Conservation (phyloP, 495 filamentous ascomycete species). For the Penicillium daleae region DNA sequence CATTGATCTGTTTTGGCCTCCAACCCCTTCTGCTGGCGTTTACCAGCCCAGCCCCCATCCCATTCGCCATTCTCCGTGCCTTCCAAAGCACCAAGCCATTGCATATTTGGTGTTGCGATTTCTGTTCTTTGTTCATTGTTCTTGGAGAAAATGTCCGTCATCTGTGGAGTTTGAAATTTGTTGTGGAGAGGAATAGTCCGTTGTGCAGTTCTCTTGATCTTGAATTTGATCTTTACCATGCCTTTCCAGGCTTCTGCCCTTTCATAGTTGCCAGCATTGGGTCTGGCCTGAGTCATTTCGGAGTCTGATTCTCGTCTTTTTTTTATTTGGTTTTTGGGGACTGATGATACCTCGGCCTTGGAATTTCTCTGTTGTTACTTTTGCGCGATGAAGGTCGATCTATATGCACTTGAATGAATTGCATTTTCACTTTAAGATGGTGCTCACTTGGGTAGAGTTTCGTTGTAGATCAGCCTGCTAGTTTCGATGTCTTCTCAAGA, state of each 20-base stretch:
- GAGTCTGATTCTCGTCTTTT: slow-evolving; percentile 11
- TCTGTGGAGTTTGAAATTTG: slow-evolving; percentile 14
- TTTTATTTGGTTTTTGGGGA: slow-evolving; percentile 6
- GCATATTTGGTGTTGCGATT: slow-evolving; percentile 31
- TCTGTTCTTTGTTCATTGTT: slow-evolving; percentile 12
- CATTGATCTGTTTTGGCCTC: too few relatives aligned
- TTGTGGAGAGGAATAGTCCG: slow-evolving; percentile 1
- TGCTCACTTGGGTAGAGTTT: not conserved
- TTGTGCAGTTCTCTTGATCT: not conserved
- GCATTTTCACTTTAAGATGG: not conserved
- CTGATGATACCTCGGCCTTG: slow-evolving; percentile 18
- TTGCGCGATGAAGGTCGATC: not conserved
- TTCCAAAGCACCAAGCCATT: slow-evolving; percentile 23
- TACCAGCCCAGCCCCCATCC: not conserved
- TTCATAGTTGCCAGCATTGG: slow-evolving; percentile 8
- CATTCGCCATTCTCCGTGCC: slow-evolving; percentile 9
- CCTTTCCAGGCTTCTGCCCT: not conserved
- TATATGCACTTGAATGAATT: not conserved
- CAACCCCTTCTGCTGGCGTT: slow-evolving; percentile 15
- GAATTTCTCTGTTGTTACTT: not conserved
- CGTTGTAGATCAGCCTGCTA: not conserved
- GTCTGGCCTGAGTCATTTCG: slow-evolving; percentile 16
- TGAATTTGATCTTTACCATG: not conserved
- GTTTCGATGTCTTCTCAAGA: not conserved
- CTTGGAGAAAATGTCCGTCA: slow-evolving; percentile 7